These are phyloP conservation scores for Chaetomium sp. DNA, from an alignment of 2,329 filamentous ascomycete species.

Conservation along the genomic window DNA sequence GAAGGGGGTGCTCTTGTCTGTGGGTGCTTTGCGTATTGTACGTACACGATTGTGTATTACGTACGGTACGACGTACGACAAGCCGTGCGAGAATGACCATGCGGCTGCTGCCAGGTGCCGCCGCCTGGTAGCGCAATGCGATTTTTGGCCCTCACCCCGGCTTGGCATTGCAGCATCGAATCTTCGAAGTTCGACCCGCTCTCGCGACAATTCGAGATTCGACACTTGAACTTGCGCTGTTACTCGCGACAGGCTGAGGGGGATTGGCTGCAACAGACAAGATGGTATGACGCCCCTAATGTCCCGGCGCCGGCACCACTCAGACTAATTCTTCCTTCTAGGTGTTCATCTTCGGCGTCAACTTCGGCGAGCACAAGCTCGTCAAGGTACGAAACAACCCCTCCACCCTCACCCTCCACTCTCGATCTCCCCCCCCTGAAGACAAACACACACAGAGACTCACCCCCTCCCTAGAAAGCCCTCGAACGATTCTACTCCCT, in stretches of 20 bases:
- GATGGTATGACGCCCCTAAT: constrained; percentile 18
- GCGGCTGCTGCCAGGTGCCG: no score
- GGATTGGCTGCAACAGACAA: constrained; percentile 20
- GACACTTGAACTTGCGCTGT: not conserved
- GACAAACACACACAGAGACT: not conserved
- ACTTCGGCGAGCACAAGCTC: constrained; percentile 76
- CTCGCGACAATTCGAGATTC: no score
- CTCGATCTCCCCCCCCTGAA: not conserved
- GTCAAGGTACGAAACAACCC: constrained; percentile 58
- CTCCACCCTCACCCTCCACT: constrained; percentile 4
- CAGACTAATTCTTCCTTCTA: not conserved
- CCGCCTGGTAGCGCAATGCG: not conserved
- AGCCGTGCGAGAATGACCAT: no score
- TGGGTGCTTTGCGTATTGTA: no score
- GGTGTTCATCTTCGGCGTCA: constrained; percentile 64
- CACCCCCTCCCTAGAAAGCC: constrained; percentile 47
- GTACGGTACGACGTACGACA: no score
- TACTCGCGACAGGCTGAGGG: constrained; percentile 14
- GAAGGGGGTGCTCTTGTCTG: not conserved
- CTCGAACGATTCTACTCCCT: constrained; percentile 85
- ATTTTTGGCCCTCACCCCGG: constrained; percentile 16
- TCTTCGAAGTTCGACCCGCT: no score
- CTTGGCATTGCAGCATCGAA: not conserved
- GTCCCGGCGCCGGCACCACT: no score
- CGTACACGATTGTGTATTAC: no score